These are phyloP conservation scores for Solanum etuberosum DNA, from an alignment of 257 asterid species.

Conservation along the genomic window DNA sequence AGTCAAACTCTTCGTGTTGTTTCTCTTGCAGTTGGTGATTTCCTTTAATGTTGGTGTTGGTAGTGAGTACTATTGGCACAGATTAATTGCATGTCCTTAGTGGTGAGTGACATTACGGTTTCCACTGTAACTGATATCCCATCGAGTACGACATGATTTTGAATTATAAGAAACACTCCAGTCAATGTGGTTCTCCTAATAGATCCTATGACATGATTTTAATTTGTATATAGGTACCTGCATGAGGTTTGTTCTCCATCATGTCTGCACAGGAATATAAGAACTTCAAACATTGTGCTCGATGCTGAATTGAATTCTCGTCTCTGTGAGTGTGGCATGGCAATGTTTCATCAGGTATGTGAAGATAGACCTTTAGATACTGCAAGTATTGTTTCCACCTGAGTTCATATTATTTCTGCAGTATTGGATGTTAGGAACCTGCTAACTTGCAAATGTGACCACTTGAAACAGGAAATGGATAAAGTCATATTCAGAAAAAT, in stretches of 20 bases:
- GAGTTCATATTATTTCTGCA: neutral
- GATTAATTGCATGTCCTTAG: neutral
- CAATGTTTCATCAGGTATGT: constrained; percentile 25
- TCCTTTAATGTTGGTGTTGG: neutral
- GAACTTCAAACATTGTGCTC: constrained; percentile 49
- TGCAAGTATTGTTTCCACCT: neutral
- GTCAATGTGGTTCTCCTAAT: neutral
- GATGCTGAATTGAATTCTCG: constrained; percentile 41
- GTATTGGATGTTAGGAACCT: neutral
- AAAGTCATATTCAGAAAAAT: neutral
- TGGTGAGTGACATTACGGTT: neutral
- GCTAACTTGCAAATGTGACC: neutral
- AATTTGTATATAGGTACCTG: constrained; percentile 28
- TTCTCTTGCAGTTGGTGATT: neutral
- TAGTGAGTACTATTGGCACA: neutral
- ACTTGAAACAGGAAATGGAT: neutral
- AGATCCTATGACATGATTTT: neutral
- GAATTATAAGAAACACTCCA: neutral
- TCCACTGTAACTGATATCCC: neutral
- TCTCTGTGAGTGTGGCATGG: constrained; percentile 53
- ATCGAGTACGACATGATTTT: neutral
- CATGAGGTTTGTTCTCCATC: constrained; percentile 59
- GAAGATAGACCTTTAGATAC: neutral
- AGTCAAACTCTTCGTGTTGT: constrained; percentile 10
- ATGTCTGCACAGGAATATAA: constrained; percentile 36